phyloP scores from a whole-genome alignment of 495 filamentous ascomycete species.

The Sordaria brevicollis region DNA sequence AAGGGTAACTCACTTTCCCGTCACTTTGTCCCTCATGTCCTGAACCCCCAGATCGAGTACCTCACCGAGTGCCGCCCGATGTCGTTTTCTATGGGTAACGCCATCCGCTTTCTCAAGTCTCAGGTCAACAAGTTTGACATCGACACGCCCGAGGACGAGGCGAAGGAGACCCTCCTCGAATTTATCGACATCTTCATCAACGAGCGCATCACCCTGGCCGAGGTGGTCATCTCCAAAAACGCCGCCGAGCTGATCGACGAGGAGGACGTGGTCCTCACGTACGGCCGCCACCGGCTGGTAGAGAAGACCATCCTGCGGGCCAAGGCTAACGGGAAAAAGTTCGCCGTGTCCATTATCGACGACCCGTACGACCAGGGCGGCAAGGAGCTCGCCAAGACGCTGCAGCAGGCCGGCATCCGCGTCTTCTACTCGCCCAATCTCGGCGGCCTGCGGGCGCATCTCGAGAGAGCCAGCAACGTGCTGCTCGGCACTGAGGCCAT shows the following conservation, averaged over 20 bases:
- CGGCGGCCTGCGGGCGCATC: constrained; percentile 59
- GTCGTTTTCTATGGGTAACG: constrained; percentile 89
- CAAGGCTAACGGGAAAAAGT: constrained; percentile 45
- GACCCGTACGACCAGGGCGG: constrained; percentile 67
- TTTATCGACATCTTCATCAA: constrained; percentile 85
- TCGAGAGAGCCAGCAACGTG: constrained; percentile 67
- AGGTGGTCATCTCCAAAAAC: constrained; percentile 69
- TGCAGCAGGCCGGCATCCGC: constrained; percentile 57
- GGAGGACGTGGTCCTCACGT: constrained; percentile 79
- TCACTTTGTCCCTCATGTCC: constrained; percentile 80
- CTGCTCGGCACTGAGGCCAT: constrained; percentile 84
- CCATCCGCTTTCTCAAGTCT: constrained; percentile 86
- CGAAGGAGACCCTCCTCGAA: constrained; percentile 64
- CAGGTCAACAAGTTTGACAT: constrained; percentile 80
- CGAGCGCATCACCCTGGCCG: constrained; percentile 78
- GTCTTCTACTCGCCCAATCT: constrained; percentile 70
- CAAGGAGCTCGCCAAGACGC: constrained; percentile 55
- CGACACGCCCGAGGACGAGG: constrained; percentile 61
- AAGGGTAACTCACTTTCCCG: constrained; percentile 70
- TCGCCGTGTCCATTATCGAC: constrained; percentile 80
- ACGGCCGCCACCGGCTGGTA: constrained; percentile 78
- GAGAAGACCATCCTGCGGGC: constrained; percentile 68
- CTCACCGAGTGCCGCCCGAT: constrained; percentile 86
- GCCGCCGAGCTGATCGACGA: constrained; percentile 59
- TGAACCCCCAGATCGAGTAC: constrained; percentile 91